Percentiles rank a stretch among this genome's conserved stretches.
phyloP scores from a whole-genome alignment of 148 eudicot genomes.

The Bassia scoparia region DNA sequence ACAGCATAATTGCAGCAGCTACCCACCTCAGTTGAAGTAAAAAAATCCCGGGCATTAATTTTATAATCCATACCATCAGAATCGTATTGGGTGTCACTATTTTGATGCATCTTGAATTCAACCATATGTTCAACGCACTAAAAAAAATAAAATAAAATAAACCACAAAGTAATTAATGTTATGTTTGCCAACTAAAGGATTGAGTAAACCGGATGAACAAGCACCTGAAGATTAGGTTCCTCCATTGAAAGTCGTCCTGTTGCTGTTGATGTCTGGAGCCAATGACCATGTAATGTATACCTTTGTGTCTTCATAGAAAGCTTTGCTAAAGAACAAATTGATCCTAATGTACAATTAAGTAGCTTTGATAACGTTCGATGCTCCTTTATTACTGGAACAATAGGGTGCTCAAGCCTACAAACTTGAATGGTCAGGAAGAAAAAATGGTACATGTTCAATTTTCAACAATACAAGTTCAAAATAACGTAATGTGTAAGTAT shows the following conservation, averaged over 20 bases:
- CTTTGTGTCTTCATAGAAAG: conserved; percentile 73
- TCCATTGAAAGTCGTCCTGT: conserved; percentile 97
- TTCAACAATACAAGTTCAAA: neutral
- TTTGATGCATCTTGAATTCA: conserved; percentile 52
- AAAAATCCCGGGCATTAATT: conserved; percentile 87
- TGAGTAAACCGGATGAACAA: neutral
- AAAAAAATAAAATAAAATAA: conserved; percentile 23
- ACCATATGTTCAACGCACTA: conserved; percentile 95
- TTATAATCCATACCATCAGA: conserved; percentile 33
- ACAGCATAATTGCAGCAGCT: neutral
- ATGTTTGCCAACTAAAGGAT: neutral
- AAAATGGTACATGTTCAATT: neutral
- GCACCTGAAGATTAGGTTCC: conserved; percentile 97
- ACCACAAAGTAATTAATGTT: neutral
- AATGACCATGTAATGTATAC: conserved; percentile 86
- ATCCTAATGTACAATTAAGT: conserved; percentile 81
- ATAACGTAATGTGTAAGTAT: neutral
- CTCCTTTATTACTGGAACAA: conserved; percentile 89
- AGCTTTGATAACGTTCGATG: conserved; percentile 92
- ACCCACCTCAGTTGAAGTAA: conserved; percentile 79
- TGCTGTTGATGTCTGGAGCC: conserved; percentile 99
- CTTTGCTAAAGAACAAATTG: conserved; percentile 79
- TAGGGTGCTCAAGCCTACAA: conserved; percentile 89
- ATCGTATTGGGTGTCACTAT: conserved; percentile 36
- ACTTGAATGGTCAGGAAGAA: neutral